These are phyloP conservation scores for Ophiocordyceps australis DNA, from an alignment of 2,329 filamentous ascomycete species.

Conservation along the genomic window DNA sequence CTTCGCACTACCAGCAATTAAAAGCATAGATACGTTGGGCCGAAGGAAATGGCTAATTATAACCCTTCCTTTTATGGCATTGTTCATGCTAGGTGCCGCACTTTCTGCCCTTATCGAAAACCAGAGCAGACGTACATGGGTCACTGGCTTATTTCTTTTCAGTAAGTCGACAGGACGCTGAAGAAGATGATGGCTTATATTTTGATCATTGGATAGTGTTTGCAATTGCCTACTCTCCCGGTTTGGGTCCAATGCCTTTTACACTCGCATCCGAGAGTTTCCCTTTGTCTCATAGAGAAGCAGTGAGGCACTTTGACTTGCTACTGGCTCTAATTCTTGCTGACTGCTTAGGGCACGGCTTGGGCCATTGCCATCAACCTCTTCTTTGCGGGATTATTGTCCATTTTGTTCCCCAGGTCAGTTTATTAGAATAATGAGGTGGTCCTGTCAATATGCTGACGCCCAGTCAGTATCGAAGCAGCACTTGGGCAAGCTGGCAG, in stretches of 20 bases:
- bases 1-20: conserved; percentile 19
- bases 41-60: conserved; percentile 22
- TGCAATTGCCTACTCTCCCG: conserved; percentile 21
- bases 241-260: conserved; percentile 26
- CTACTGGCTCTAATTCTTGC: no score
- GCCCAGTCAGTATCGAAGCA: conserved; percentile 6
- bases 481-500: conserved; percentile 13
- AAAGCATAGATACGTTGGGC: conserved; percentile 16
- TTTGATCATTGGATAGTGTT: conserved; percentile 15
- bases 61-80: conserved; percentile 23
- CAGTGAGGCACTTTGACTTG: conserved; percentile 10
- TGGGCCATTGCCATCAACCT: conserved; percentile 28
- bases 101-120: conserved; percentile 11
- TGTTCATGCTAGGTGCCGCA: conserved; percentile 20
- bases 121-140: conserved; percentile 6
- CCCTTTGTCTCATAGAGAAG: conserved; percentile 27
- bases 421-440: no score
- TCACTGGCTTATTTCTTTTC: conserved; percentile 19
- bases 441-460: no score
- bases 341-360: conserved; percentile 22
- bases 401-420: conserved; percentile 19
- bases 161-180: conserved; percentile 3
- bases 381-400: conserved; percentile 24
- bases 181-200: not conserved
- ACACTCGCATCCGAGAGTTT: conserved; percentile 31